Conservation (phyloP, 2,329 filamentous ascomycete genomes). For the Ploettnerulaceae sp. region DNA sequence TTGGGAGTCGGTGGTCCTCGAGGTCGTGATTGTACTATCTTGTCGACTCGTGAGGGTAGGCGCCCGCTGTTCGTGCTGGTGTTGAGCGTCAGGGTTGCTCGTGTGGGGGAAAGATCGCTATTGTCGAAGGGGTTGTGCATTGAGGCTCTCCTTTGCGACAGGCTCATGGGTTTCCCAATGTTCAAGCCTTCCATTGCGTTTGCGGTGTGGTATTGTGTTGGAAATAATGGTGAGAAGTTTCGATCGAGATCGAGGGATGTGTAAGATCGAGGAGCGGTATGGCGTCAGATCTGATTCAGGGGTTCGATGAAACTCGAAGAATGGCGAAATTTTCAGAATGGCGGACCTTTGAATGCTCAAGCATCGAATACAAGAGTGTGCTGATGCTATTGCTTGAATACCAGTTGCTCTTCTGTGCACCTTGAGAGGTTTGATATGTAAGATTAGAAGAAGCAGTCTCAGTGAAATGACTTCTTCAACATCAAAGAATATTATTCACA, state of each 20-base stretch:
- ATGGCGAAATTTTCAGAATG: no score
- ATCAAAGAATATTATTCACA: no score
- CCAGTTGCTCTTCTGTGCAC: no score
- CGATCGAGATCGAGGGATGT: background rate
- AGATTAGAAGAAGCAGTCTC: no score
- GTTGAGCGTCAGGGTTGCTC: slow-evolving; percentile 43
- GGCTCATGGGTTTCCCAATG: slow-evolving; percentile 44
- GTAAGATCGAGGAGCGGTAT: background rate
- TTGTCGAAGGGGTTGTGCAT: slow-evolving; percentile 46
- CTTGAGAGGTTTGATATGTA: no score
- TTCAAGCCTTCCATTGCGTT: slow-evolving; percentile 35
- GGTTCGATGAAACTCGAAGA: background rate
- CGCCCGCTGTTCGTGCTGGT: slow-evolving; percentile 37
- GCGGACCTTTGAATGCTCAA: no score
- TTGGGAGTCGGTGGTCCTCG: slow-evolving; percentile 61
- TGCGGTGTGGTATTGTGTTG: background rate
- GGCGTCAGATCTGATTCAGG: background rate
- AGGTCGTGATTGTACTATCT: slow-evolving; percentile 47
- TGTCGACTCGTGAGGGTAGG: slow-evolving; percentile 44
- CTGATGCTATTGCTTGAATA: no score
- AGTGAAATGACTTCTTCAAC: no score
- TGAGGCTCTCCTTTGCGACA: slow-evolving; percentile 58
- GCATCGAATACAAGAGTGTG: no score
- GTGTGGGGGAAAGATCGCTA: slow-evolving; percentile 31
- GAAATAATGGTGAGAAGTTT: background rate